Evolutionary conservation across 352 stramenopile species (phyloP).

Genomic region (Globisporangium cederbergense): DNA sequence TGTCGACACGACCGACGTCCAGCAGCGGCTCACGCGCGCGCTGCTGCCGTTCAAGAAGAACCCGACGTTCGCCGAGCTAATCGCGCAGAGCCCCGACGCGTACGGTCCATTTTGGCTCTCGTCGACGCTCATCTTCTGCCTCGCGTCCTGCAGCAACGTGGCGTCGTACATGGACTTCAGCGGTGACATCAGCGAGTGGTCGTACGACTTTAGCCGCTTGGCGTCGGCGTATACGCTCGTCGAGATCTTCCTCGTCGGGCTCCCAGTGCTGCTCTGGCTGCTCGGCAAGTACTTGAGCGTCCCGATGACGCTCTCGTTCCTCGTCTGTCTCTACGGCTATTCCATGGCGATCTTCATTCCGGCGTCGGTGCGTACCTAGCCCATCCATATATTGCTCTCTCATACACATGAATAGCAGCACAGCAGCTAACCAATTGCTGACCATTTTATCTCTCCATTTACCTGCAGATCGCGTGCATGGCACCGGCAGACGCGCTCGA

Average conservation of each 20-base stretch:
- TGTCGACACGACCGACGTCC: constrained; percentile 79
- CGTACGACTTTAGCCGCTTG: constrained; percentile 81
- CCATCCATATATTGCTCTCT: neutral
- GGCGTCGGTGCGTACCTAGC: constrained; percentile 41
- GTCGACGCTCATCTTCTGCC: constrained; percentile 82
- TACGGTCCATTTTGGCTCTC: constrained; percentile 86
- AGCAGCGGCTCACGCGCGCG: constrained; percentile 65
- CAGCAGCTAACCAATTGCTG: neutral
- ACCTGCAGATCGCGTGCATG: constrained; percentile 68
- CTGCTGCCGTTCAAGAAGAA: constrained; percentile 85
- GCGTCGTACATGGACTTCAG: constrained; percentile 77
- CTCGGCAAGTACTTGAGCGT: constrained; percentile 76
- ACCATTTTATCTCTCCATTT: neutral
- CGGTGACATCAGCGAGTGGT: constrained; percentile 57
- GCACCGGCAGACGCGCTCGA: constrained; percentile 67
- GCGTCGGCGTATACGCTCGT: constrained; percentile 78
- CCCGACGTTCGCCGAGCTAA: constrained; percentile 74
- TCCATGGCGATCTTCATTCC: constrained; percentile 83
- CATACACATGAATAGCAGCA: neutral
- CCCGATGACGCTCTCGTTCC: constrained; percentile 73
- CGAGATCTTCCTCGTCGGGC: constrained; percentile 66
- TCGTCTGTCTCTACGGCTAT: constrained; percentile 85
- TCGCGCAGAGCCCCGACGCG: constrained; percentile 53
- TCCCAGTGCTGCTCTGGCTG: constrained; percentile 77
- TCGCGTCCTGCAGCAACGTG: constrained; percentile 83